Evolutionary conservation across 805 yeast species (phyloP).

Genomic region (Ascoidea rubescens): DNA sequence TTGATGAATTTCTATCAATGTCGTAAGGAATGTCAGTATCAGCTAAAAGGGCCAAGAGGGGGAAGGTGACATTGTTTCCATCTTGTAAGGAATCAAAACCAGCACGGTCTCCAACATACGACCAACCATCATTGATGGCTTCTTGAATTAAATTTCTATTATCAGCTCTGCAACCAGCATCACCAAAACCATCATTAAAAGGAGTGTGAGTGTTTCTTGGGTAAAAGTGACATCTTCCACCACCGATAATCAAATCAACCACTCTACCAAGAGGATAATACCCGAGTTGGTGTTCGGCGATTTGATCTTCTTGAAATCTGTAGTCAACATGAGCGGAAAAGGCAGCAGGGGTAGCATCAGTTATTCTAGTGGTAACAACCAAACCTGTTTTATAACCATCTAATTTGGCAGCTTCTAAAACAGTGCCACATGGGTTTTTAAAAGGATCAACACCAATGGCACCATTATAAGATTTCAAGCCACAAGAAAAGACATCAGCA

Average conservation of each 20-base stretch:
- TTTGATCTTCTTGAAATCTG: conserved; percentile 69
- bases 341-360: conserved; percentile 93
- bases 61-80: conserved; percentile 57
- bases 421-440: conserved; percentile 70
- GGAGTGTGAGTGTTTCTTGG: neutral
- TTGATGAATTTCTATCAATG: conserved; percentile 46
- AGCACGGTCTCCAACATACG: conserved; percentile 42
- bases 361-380: conserved; percentile 83
- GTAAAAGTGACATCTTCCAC: conserved; percentile 77
- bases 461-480: conserved; percentile 71
- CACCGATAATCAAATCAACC: conserved; percentile 81
- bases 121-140: conserved; percentile 50
- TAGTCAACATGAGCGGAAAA: conserved; percentile 69
- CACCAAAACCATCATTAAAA: conserved; percentile 5
- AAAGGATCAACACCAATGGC: conserved; percentile 77
- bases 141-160: conserved; percentile 50
- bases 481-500: conserved; percentile 88
- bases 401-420: conserved; percentile 76
- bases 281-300: conserved; percentile 82
- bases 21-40: conserved; percentile 75
- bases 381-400: conserved; percentile 76
- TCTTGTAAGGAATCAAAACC: conserved; percentile 41
- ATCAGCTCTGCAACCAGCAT: conserved; percentile 54
- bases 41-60: conserved; percentile 66
- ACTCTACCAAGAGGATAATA: conserved; percentile 62